These are phyloP conservation scores for Hypoxylon sp. DNA, from an alignment of 2,329 filamentous ascomycete species.

Conservation along the genomic window DNA sequence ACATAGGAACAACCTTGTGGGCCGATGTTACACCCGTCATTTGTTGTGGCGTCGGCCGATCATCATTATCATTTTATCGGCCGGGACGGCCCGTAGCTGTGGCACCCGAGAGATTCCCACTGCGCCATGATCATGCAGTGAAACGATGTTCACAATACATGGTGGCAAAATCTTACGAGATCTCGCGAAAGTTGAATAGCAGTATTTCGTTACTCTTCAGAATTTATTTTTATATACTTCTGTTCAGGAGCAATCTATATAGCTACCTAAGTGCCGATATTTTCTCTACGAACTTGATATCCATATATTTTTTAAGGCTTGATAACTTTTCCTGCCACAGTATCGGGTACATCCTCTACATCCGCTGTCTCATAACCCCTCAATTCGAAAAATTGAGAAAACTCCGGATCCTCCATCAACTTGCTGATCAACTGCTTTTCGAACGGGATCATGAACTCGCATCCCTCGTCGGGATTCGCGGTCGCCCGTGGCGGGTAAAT, in stretches of 20 bases:
- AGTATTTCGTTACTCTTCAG: background rate
- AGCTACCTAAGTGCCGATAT: background rate
- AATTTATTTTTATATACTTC: background rate
- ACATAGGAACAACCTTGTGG: conserved; percentile 1
- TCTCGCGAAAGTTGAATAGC: background rate
- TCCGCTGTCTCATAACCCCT: conserved; percentile 36
- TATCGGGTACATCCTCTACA: conserved; percentile 16
- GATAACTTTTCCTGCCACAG: conserved; percentile 11
- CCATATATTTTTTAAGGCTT: background rate
- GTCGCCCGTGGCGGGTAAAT: conserved; percentile 37
- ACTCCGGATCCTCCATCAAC: conserved; percentile 43
- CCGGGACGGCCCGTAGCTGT: conserved; percentile 14
- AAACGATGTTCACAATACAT: background rate
- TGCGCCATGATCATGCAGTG: conserved; percentile 11
- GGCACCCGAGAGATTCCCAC: conserved; percentile 8
- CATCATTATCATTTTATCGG: conserved; percentile 8
- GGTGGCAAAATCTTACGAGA: background rate
- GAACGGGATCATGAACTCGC: conserved; percentile 41
- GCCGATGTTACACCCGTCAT: background rate
- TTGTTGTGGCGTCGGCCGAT: conserved; percentile 11
- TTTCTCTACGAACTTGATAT: background rate
- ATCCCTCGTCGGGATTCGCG: conserved; percentile 42
- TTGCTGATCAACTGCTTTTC: conserved; percentile 37
- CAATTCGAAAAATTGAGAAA: conserved; percentile 44
- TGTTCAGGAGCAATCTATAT: background rate